Evolutionary conservation across 768 basidiomycete species (phyloP), one percentile per base, ranked within the genome.

Genomic region (Cyathus striatus): DNA sequence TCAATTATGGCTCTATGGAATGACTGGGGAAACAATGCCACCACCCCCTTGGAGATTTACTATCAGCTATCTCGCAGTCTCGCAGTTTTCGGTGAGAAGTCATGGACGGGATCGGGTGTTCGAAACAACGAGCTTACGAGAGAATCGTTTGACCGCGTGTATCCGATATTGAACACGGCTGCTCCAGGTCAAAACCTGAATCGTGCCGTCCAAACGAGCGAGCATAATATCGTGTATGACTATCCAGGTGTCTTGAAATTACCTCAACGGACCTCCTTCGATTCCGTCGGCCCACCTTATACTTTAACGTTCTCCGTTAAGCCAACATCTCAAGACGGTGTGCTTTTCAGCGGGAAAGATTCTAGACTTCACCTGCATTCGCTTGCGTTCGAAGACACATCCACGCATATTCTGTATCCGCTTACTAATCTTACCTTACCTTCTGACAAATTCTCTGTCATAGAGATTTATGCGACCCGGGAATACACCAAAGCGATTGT

Each of bases 21-120:
- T 18, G 35, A 36, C 35, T 36, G 35, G 35, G 35, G 35, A 18
- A 36, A 36, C 35, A 36, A 36, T 18, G 35, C 35, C 35, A 36
- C 35, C 12, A 36, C 35, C 9, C 35, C 35, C 9, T 18, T 36
- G 10, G 35, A 36, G 17, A 36, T 36, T 9, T 36, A 36, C 35
- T 36, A 36, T 18, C 35, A 36, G 17, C 35, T 36, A 14, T 10
- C 35, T 12, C 10, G 35, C 13, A 36, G 35, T 18, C 35, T 36
- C 9, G 35, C 35, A 13, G 35, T 36, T 9, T 36, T 36, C 20
- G 35, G 35, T 12, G 35, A 36, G 35, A 36, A 36, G 35, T 14
- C 35, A 18, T 36, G 35, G 35, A 18, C 35, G 13, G 35, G 35
- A 13, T 36, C 35, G 17, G 35, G 35, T 9, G 35, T 36, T 9